phyloP scores from a whole-genome alignment of 305 asterid genomes.

The Galium porrigens region DNA sequence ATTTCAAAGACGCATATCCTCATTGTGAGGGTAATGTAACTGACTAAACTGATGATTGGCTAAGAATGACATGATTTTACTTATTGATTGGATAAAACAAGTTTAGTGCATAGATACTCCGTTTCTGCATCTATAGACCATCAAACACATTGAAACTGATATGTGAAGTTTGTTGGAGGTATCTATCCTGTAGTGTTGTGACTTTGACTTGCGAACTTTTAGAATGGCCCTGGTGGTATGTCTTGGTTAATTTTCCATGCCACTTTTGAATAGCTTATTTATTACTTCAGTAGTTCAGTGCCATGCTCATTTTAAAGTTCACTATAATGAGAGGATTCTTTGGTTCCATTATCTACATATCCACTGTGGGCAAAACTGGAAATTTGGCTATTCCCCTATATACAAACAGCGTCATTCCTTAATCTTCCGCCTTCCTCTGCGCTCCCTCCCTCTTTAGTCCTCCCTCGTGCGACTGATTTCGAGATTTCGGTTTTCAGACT shows the following conservation, averaged over 20 bases:
- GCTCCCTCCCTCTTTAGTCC: no score
- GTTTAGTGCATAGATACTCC: not conserved
- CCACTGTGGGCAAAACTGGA: no score
- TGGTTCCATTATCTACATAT: no score
- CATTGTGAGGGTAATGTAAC: constrained; percentile 4
- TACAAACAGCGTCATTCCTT: no score
- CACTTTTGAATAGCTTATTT: not conserved
- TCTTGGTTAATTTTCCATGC: not conserved
- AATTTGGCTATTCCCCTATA: no score
- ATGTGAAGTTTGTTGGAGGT: not conserved
- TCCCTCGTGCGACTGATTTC: no score
- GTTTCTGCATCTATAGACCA: not conserved
- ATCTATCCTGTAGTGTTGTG: not conserved
- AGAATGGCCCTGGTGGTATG: not conserved
- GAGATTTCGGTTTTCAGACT: no score
- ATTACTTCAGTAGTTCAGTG: not conserved
- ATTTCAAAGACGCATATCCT: not conserved
- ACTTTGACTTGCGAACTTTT: not conserved
- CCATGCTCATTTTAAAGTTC: not conserved
- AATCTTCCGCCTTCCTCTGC: no score
- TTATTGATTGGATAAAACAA: not conserved
- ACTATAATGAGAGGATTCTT: no score
- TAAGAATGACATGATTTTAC: not conserved
- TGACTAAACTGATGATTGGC: not conserved
- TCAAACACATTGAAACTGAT: not conserved